phyloP scores from a whole-genome alignment of 129 eudicot species.

The Ambrosia trifida region DNA sequence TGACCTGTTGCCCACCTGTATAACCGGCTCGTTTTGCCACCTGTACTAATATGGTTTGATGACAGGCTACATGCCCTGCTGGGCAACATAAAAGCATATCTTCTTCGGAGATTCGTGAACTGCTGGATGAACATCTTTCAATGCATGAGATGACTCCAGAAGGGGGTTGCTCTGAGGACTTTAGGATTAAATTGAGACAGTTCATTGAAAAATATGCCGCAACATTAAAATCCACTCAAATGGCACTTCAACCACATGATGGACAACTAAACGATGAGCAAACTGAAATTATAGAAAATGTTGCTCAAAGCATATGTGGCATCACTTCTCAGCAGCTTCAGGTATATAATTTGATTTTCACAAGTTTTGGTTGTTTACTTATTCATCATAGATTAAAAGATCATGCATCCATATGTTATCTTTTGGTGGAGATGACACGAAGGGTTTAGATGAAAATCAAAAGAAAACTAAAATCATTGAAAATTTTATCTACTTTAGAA shows the following conservation, averaged over 20 bases:
- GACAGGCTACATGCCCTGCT: conserved; percentile 85
- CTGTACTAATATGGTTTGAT: conserved; percentile 5
- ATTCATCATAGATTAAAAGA: background rate
- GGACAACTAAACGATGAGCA: conserved; percentile 30
- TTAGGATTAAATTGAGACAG: conserved; percentile 33
- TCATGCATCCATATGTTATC: background rate
- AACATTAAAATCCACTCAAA: conserved; percentile 34
- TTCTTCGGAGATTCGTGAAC: conserved; percentile 47
- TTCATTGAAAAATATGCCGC: conserved; percentile 41
- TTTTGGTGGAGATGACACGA: background rate
- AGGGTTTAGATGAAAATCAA: background rate
- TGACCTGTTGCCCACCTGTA: background rate
- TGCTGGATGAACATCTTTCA: conserved; percentile 46
- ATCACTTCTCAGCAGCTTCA: conserved; percentile 64
- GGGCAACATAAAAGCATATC: conserved; percentile 48
- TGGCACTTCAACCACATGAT: conserved; percentile 38
- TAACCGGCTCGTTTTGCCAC: background rate
- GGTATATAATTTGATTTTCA: conserved; percentile 34
- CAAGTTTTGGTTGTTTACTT: background rate
- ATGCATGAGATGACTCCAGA: conserved; percentile 54
- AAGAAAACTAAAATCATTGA: background rate
- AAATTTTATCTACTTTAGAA: background rate
- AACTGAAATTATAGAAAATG: conserved; percentile 35
- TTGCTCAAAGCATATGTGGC: conserved; percentile 66
- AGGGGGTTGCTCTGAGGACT: conserved; percentile 65